Base-by-base conservation (phyloP, 2,329 filamentous ascomycete genomes). In the Elsinoe batatas region DNA sequence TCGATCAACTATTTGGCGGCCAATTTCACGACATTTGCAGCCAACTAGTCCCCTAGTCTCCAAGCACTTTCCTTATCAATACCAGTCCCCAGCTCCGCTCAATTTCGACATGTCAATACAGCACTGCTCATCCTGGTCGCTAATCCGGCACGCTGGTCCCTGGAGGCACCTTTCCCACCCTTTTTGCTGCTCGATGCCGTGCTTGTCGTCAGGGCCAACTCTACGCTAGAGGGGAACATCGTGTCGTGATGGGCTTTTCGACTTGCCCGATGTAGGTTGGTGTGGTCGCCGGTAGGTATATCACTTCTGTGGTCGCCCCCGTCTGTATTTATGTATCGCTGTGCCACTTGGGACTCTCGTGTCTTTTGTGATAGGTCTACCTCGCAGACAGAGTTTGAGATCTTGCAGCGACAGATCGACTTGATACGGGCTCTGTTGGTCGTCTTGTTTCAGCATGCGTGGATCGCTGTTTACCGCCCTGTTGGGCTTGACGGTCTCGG, bases 31-130 rank as follows among this genome's bases (percentile, higher is more conserved):
- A 30, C 26, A 30, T 30, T 30, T 30, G 26, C 26, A 3, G 5
- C 26, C 8, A 30, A 3, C 26, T 30, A 30, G 26, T 30, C 26
- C 26, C 15, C 32, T 51, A 10, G 47, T 37, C 11, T 35, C 26
- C 26, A 49, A 51, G 47, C 47, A 51, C 35, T 51, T 51, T 51
- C 47, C 47, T 51, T 51, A 51, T 51, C 47, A 37, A 51, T 38
- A 51, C 47, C 47, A 38, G 47, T 51, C 47, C 26, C 26, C 26
- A 30, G 26, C 4, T 8, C 26, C 37, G 2, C 26, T 38, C 47
- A 51, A 37, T 44, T 50, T 38, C 33, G 13, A 8, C 44, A 49
- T 35, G 44, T 49, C 26, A 35, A 49, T 30, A n/a, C 32, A 22
- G 26, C 44, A 17, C 22, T 7, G 20, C 33, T 49, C 26, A 18